Percentiles rank a stretch among this genome's conserved stretches.
Conservation (phyloP, 2,329 filamentous ascomycete species). For the Dactylellina parvicollis region DNA sequence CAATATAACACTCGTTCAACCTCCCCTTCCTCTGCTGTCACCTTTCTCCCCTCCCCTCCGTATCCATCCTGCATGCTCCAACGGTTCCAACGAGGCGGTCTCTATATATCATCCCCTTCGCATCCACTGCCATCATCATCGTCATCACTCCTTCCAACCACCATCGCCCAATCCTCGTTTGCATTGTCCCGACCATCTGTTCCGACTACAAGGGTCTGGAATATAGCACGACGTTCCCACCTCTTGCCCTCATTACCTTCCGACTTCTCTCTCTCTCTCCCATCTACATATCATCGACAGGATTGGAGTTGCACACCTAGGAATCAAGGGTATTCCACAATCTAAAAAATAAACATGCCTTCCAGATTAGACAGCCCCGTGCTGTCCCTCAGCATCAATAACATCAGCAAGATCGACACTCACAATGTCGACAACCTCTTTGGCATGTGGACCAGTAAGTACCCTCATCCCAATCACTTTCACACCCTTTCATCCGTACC, state of each 20-base stretch:
- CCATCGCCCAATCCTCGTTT: slow-evolving; percentile 38
- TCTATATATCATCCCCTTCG: slow-evolving; percentile 49
- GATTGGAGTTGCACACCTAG: slow-evolving; percentile 10
- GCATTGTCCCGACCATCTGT: slow-evolving; percentile 51
- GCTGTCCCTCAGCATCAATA: slow-evolving; percentile 87
- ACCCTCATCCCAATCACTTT: slow-evolving; percentile 6
- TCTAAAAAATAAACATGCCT: slow-evolving; percentile 72
- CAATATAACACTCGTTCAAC: slow-evolving; percentile 47
- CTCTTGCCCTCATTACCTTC: slow-evolving; percentile 24
- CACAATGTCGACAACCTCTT: slow-evolving; percentile 91
- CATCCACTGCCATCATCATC: slow-evolving; percentile 40
- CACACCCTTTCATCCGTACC: slow-evolving; percentile 16
- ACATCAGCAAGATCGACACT: slow-evolving; percentile 95
- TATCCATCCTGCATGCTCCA: slow-evolving; percentile 17
- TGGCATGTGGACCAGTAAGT: slow-evolving; percentile 95
- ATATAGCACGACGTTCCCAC: slow-evolving; percentile 53
- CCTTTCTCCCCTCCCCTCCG: slow-evolving; percentile 21
- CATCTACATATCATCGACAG: slow-evolving; percentile 5
- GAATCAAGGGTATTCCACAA: not conserved
- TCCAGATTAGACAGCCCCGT: slow-evolving; percentile 83
- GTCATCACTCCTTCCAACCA: slow-evolving; percentile 34
- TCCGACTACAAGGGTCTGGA: slow-evolving; percentile 51
- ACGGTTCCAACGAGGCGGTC: slow-evolving; percentile 43
- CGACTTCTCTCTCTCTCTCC: not conserved
- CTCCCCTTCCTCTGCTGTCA: slow-evolving; percentile 23